Base-by-base conservation (phyloP, 78 protist species). In the Neovahlkampfia damariscottae region DNA sequence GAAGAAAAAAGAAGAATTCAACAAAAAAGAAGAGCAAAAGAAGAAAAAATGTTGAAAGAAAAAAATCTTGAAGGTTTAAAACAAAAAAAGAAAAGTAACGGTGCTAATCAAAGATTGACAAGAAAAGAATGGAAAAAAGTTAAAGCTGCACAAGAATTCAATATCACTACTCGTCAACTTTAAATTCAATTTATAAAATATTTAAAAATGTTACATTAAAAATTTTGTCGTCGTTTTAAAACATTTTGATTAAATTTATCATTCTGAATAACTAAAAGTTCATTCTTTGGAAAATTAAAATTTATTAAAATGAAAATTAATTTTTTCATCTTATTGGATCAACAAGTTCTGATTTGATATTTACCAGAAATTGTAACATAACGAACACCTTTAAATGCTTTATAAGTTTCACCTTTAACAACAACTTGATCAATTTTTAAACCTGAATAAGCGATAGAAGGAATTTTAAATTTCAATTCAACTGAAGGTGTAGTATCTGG, bases 331-430 rank as follows among this genome's bases (percentile, higher is more conserved):
- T n/a, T n/a, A n/a, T n/a, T n/a, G n/a, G n/a, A n/a, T n/a, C n/a
- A 50, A 50, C 19, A 50, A 50, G 72, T 69, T 69, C 72, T 69
- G 68, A 69, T 19, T 69, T 19, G 19, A 19, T 31, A 69, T 30
- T 19, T 69, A 10, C 72, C 72, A 28, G 72, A 19, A 19, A 30
- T 30, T 19, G 72, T 69, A 19, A 31, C 19, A 19, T 19, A 19
- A 19, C 72, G 19, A 19, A 69, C 72, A 19, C 72, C 72, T 28
- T 69, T 69, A 28, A 30, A 69, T 19, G 72, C 68, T 19, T 69
- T 69, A 28, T 69, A 69, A 19, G 67, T 19, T 19, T 69, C 72
- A 19, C 72, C 28, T 19, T 19, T 30, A 19, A 69, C 19, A 69
- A 31, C 19, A 19, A 69, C 72, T 30, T 19, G 19, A 69, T 69